Evolutionary conservation across 192 early-diverging fungal species (phyloP).

Genomic region (Umbelopsis sp.): DNA sequence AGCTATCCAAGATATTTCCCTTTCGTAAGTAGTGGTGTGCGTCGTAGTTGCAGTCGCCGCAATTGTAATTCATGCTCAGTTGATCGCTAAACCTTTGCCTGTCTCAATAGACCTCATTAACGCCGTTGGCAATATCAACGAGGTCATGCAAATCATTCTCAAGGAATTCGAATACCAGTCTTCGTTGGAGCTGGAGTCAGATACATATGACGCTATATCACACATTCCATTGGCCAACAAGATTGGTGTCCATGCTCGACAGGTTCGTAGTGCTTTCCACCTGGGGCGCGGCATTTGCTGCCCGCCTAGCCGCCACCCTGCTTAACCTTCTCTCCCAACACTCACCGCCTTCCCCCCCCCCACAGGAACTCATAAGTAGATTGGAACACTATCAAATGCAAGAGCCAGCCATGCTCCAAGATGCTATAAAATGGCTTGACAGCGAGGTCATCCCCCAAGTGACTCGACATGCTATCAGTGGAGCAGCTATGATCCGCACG

Average conservation of each 20-base stretch:
- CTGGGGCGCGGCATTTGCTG: too few relatives aligned
- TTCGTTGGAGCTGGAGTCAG: slow-evolving; percentile 53
- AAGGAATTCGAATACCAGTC: slow-evolving; percentile 65
- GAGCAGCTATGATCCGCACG: slow-evolving; percentile 58
- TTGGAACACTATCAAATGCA: slow-evolving; percentile 58
- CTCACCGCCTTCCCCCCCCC: too few relatives aligned
- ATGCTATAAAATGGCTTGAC: slow-evolving; percentile 55
- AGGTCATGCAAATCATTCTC: slow-evolving; percentile 58
- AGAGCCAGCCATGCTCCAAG: slow-evolving; percentile 46
- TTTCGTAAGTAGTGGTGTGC: slow-evolving; percentile 51
- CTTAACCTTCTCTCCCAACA: too few relatives aligned
- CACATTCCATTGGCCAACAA: slow-evolving; percentile 61
- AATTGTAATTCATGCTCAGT: too few relatives aligned
- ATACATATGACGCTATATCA: slow-evolving; percentile 58
- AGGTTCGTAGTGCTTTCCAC: too few relatives aligned
- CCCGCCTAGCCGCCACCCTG: too few relatives aligned
- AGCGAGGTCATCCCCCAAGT: slow-evolving; percentile 50
- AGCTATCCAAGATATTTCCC: slow-evolving; percentile 58
- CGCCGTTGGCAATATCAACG: slow-evolving; percentile 58
- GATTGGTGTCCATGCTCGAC: slow-evolving; percentile 60
- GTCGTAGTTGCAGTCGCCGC: too few relatives aligned
- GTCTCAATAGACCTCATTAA: slow-evolving; percentile 53
- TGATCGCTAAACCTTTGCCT: too few relatives aligned
- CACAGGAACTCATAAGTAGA: slow-evolving; percentile 57
- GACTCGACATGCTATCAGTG: slow-evolving; percentile 56